These are phyloP conservation scores for Colletotrichum eremochloae DNA, from an alignment of 2,329 filamentous ascomycete genomes.

Conservation along the genomic window DNA sequence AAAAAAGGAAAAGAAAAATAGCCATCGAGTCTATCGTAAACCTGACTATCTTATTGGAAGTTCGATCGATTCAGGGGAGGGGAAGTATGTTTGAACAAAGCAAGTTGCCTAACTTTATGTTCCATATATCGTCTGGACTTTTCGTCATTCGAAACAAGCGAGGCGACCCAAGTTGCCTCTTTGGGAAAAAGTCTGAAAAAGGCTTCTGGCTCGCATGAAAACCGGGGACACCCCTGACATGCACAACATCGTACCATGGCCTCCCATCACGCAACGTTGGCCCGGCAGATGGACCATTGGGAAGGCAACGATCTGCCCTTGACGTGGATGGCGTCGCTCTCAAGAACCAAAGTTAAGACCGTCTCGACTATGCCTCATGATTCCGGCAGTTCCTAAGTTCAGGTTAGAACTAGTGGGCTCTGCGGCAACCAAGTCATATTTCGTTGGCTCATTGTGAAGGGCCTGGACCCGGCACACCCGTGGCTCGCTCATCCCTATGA, in stretches of 20 bases:
- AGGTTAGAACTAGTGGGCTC: slow-evolving; percentile 4
- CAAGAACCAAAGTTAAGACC: slow-evolving; percentile 16
- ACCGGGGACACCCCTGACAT: slow-evolving; percentile 5
- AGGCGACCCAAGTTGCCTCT: slow-evolving; percentile 8
- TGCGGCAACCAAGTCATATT: slow-evolving; percentile 19
- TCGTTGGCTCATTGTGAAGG: neutral
- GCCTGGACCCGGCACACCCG: neutral
- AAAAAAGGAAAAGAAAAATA: neutral
- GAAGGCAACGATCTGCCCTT: neutral
- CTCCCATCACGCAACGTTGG: neutral
- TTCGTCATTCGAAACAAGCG: slow-evolving; percentile 21
- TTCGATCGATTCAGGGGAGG: neutral
- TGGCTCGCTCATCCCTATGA: neutral
- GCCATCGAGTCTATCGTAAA: neutral
- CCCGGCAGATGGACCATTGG: neutral
- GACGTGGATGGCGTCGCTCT: neutral
- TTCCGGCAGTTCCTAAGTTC: slow-evolving; percentile 10
- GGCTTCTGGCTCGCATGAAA: slow-evolving; percentile 3
- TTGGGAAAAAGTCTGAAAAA: slow-evolving; percentile 8
- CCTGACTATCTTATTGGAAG: neutral
- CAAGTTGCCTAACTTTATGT: slow-evolving; percentile 1
- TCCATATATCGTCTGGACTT: slow-evolving; percentile 27
- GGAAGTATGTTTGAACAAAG: neutral
- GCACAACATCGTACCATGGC: slow-evolving; percentile 10
- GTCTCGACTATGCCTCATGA: slow-evolving; percentile 41